Evolutionary conservation across 352 stramenopile species (phyloP).

Genomic region (Elongisporangium undulatum): DNA sequence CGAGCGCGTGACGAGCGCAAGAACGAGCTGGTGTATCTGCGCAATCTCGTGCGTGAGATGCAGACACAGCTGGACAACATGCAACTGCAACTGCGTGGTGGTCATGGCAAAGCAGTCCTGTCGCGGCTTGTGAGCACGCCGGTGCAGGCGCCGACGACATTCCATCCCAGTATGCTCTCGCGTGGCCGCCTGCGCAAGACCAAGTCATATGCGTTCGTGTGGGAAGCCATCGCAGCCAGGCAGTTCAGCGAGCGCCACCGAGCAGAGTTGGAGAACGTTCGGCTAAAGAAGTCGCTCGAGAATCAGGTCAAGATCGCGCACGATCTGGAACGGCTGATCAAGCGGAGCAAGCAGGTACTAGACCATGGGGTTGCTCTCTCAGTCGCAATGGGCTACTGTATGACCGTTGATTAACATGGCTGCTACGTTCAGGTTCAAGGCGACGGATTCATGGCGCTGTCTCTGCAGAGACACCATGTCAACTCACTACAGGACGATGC

Average conservation of each 20-base stretch:
- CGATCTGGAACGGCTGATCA: constrained; percentile 27
- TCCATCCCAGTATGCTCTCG: neutral
- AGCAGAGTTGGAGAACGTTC: constrained; percentile 18
- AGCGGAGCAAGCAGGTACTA: constrained; percentile 25
- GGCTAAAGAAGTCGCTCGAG: constrained; percentile 19
- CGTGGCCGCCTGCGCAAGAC: neutral
- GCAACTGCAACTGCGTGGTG: constrained; percentile 7
- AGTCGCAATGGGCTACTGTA: neutral
- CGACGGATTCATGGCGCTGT: constrained; percentile 23
- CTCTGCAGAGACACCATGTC: neutral
- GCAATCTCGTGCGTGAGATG: constrained; percentile 10
- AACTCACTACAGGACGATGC: constrained; percentile 16
- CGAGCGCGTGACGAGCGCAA: constrained; percentile 20
- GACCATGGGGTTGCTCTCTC: neutral
- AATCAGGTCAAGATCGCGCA: constrained; percentile 14
- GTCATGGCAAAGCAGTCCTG: neutral
- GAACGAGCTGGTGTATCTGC: constrained; percentile 16
- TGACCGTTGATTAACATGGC: neutral
- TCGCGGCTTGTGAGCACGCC: neutral
- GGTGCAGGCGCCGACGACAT: neutral
- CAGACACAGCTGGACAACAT: constrained; percentile 14
- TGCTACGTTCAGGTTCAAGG: constrained; percentile 3
- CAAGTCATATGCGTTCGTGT: constrained; percentile 10
- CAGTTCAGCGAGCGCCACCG: constrained; percentile 30
- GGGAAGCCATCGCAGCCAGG: constrained; percentile 33